A percentile compares a stretch with the other conserved stretches of the same genome.
Evolutionary conservation across 805 yeast species (phyloP).

Genomic region (Metschnikowia sp.): DNA sequence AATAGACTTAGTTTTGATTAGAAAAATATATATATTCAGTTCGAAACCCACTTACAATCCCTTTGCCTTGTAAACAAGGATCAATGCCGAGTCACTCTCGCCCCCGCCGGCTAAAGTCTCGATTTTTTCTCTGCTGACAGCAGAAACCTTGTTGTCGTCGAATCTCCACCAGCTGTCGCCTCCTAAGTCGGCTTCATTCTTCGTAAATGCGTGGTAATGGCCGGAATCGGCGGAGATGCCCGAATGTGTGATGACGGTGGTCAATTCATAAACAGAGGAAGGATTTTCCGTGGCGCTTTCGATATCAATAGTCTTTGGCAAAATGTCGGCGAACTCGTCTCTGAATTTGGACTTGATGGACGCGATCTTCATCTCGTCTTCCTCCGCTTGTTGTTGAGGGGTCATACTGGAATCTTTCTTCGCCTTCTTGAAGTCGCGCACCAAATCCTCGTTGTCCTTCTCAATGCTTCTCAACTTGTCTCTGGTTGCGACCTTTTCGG

Average conservation of each 20-base stretch:
- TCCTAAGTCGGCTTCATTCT: conserved; percentile 58
- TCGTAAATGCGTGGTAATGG: conserved; percentile 89
- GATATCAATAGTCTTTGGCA: conserved; percentile 31
- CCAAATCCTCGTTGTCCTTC: conserved; percentile 67
- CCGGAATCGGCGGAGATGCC: conserved; percentile 98
- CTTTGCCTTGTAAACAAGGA: conserved; percentile 78
- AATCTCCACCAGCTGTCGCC: conserved; percentile 91
- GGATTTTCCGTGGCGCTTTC: conserved; percentile 68
- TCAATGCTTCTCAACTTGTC: conserved; percentile 76
- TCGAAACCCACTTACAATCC: conserved; percentile 42
- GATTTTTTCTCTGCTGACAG: conserved; percentile 75
- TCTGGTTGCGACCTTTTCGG: conserved; percentile 64
- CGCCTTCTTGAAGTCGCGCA: conserved; percentile 68
- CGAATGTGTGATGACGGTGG: conserved; percentile 84
- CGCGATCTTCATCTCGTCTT: conserved; percentile 47
- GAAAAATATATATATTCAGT: neutral
- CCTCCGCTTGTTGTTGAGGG: conserved; percentile 54
- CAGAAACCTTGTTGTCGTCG: conserved; percentile 84
- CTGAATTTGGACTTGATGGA: conserved; percentile 51
- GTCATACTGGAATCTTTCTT: conserved; percentile 37
- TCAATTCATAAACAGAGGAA: conserved; percentile 79
- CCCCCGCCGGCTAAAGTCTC: conserved; percentile 95
- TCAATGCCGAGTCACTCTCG: conserved; percentile 92
- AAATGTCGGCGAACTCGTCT: conserved; percentile 41
- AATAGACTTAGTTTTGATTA: neutral